Evolutionary conservation across 306 rosid genomes (phyloP), one percentile per base, ranked within the genome.

Genomic region (Begonia loranthoides): DNA sequence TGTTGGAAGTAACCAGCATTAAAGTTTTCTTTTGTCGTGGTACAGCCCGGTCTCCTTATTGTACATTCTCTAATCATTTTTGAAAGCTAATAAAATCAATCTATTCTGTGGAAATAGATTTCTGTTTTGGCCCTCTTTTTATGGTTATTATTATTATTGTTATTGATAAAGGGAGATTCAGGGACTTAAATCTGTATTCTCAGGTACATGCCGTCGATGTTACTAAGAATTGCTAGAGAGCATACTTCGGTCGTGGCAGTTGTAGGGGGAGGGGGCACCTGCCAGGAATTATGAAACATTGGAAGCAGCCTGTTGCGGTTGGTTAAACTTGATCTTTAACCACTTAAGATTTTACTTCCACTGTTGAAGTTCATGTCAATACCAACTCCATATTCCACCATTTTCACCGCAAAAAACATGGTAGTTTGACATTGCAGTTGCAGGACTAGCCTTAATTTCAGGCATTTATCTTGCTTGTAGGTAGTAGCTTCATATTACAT

Each of bases 251-350:
- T 85, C 41, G 97, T 86, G 39, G 97, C 94, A 9, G 95, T 82
- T 62, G 95, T 90, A 57, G n/a, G n/a, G 95, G 97, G 45, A 85
- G 80, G 71, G 97, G 92, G 15, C 97, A 90, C 73, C 75, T 90
- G 17, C 82, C 58, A 76, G 97, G 97, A 78, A 85, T 90, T 54
- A 76, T 67, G 67, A 82, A 80, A 66, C 70, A 90, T n/a, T 80
- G 94, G 99, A 58, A 68, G 77, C 92, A 90, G 69, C 94, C 95
- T 70, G 66, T 90, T 46, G 57, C 56, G 88, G 95, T 86, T 36
- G 19, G 93, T 73, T 51, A 15, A 11, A 15, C 15, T 33, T 4
- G 10, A 28, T 16, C 13, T 58, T 8, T 36, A 16, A 4, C 9
- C 28, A 33, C 12, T 10, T 39, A n/a, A 39, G n/a, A 10, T 19